A percentile compares a stretch with the other conserved stretches of the same genome.
Conservation (phyloP, 129 eudicot species). For the Calendula officinalis region DNA sequence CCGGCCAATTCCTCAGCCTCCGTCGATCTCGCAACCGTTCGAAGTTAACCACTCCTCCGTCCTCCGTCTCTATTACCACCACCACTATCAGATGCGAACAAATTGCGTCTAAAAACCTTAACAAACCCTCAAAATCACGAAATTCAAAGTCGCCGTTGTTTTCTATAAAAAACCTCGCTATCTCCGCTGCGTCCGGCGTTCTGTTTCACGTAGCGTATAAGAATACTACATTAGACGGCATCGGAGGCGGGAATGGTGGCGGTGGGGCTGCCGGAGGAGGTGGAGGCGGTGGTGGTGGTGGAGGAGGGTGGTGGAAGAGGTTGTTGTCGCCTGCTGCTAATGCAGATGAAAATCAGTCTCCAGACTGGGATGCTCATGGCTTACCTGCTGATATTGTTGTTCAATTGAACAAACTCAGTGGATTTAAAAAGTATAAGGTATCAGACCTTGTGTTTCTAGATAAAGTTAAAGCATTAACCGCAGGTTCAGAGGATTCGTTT, state of each 20-base stretch:
- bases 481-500: conserved; percentile 67
- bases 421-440: conserved; percentile 69
- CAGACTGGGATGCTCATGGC: conserved; percentile 75
- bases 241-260: conserved; percentile 40
- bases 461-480: conserved; percentile 7
- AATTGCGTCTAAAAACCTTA: conserved; percentile 35
- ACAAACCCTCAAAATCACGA: conserved; percentile 20
- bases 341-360: conserved; percentile 61
- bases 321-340: conserved; percentile 41
- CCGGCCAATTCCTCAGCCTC: conserved; percentile 31
- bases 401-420: conserved; percentile 60
- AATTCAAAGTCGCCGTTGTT: conserved; percentile 11
- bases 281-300: conserved; percentile 50
- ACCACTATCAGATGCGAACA: conserved; percentile 31
- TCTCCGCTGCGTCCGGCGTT: conserved; percentile 38
- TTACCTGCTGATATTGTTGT: conserved; percentile 59
- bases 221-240: conserved; percentile 26
- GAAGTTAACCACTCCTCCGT: background rate
- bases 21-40: conserved; percentile 22
- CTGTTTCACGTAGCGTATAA: conserved; percentile 30
- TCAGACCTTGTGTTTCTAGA: conserved; percentile 58
- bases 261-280: conserved; percentile 49
- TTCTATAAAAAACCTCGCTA: conserved; percentile 25
- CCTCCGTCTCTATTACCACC: conserved; percentile 14
- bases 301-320: conserved; percentile 58